A percentile compares a stretch with the other conserved stretches of the same genome.
phyloP scores from a whole-genome alignment of 2,329 filamentous ascomycete species.

The Fonsecaea monophora region DNA sequence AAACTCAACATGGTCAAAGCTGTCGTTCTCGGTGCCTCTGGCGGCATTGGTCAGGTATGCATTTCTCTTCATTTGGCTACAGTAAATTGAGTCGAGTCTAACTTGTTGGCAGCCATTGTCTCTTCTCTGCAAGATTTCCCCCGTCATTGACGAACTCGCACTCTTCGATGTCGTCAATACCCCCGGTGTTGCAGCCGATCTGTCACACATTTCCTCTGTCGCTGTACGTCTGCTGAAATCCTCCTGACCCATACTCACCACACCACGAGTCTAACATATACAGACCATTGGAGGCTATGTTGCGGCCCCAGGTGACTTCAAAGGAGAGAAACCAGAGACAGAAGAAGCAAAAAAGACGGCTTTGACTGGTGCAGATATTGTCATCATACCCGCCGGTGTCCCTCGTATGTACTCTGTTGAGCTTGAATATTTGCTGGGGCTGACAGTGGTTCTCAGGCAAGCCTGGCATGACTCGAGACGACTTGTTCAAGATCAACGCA shows the following conservation, averaged over 20 bases:
- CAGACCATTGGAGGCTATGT: constrained; percentile 89
- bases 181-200: constrained; percentile 91
- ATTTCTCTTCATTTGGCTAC: background rate
- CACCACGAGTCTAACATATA: constrained; percentile 43
- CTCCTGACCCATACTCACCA: constrained; percentile 19
- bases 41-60: constrained; percentile 95
- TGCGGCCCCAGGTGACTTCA: constrained; percentile 60
- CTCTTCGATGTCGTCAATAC: constrained; percentile 99
- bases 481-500: constrained; percentile 99
- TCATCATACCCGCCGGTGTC: constrained; percentile 97
- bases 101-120: constrained; percentile 76
- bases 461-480: constrained; percentile 98
- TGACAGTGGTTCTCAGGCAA: constrained; percentile 69
- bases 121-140: constrained; percentile 89
- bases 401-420: constrained; percentile 71
- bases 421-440: constrained; percentile 17
- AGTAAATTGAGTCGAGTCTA: constrained; percentile 4
- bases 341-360: constrained; percentile 83
- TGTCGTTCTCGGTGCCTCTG: constrained; percentile 89
- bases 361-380: constrained; percentile 90
- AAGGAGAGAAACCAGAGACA: constrained; percentile 53
- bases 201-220: constrained; percentile 93
- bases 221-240: constrained; percentile 64
- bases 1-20: constrained; percentile 57
- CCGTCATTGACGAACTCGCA: constrained; percentile 86